Conservation (phyloP, 495 filamentous ascomycete species). For the Penicillium malachiteum region DNA sequence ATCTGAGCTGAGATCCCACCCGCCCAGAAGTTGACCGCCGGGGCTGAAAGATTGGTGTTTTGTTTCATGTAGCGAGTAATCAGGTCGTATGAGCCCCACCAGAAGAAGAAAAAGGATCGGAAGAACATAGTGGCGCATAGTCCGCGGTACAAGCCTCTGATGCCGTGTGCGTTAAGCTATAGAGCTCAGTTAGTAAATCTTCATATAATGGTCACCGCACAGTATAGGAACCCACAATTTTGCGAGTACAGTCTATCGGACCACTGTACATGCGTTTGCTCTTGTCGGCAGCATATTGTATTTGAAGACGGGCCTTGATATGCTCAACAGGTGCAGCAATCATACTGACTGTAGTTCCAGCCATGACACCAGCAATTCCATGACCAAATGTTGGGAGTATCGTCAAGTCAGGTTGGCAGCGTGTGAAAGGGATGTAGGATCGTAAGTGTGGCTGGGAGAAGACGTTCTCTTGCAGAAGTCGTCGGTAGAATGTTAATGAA, state of each 20-base stretch:
- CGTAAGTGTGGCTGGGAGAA: constrained; percentile 60
- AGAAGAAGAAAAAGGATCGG: constrained; percentile 92
- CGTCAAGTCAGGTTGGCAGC: constrained; percentile 28
- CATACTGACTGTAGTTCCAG: constrained; percentile 86
- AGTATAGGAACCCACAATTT: constrained; percentile 54
- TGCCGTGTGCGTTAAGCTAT: constrained; percentile 60
- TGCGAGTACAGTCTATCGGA: constrained; percentile 76
- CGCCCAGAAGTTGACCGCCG: constrained; percentile 94
- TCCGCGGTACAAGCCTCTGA: constrained; percentile 80
- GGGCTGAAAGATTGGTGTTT: constrained; percentile 69
- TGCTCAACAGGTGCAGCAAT: constrained; percentile 94
- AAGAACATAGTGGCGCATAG: constrained; percentile 83
- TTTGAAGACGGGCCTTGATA: constrained; percentile 88
- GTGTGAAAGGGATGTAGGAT: constrained; percentile 32
- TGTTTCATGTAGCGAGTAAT: constrained; percentile 65
- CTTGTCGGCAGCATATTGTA: constrained; percentile 82
- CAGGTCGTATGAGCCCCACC: constrained; percentile 92
- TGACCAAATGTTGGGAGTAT: constrained; percentile 78
- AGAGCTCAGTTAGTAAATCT: neutral
- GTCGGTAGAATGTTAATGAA: constrained; percentile 83
- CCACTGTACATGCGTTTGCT: constrained; percentile 74
- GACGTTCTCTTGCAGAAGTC: constrained; percentile 72
- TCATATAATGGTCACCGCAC: neutral
- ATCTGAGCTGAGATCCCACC: constrained; percentile 88
- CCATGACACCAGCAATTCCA: constrained; percentile 80